Evolutionary conservation across 805 yeast genomes (phyloP), one percentile per base, ranked within the genome.

Genomic region (Teunomyces atbi): DNA sequence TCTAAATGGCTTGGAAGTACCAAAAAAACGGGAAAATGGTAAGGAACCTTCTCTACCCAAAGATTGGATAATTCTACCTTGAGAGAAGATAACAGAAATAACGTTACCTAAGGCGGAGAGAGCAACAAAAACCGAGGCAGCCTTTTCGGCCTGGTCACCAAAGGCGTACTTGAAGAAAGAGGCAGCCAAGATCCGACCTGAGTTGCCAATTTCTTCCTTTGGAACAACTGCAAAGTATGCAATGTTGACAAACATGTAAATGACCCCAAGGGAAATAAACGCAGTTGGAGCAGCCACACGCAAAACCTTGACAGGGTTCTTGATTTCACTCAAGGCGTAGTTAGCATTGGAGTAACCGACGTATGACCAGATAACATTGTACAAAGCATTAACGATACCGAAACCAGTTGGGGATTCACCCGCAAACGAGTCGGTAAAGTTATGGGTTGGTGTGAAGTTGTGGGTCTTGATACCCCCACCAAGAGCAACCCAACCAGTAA

Each of bases 221-320:
- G 91, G 87, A 34, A 90, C 88, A 41, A 89, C 92, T 3, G 89
- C 90, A 60, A 82, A 86, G 64, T 87, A 88, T 4, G 94, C 87
- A 58, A 87, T 78, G 64, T 86, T 85, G 42, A 82, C 87, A 50
- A 88, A 79, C 68, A 88, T 80, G 66, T 88, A 88, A 46, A 88
- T 69, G 42, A 87, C 64, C 1, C 84, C 77, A 46, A 87, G 74
- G 36, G 73, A 60, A 21, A 82, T 57, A 51, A 89, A 71, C 0
- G 95, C 89, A 23, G 76, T 57, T 35, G 96, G 96, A 38, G 91
- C 95, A 12, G 92, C 90, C 45, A 77, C 64, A 58, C 71, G 81
- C 61, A 86, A 77, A 41, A 87, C 82, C 56, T 79, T 78, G 40
- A 79, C 78, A 2, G 95, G 94, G 62, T 88, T 77, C 61, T 79